Evolutionary conservation across 805 yeast species (phyloP).

Genomic region (Candida rishiriensis): DNA sequence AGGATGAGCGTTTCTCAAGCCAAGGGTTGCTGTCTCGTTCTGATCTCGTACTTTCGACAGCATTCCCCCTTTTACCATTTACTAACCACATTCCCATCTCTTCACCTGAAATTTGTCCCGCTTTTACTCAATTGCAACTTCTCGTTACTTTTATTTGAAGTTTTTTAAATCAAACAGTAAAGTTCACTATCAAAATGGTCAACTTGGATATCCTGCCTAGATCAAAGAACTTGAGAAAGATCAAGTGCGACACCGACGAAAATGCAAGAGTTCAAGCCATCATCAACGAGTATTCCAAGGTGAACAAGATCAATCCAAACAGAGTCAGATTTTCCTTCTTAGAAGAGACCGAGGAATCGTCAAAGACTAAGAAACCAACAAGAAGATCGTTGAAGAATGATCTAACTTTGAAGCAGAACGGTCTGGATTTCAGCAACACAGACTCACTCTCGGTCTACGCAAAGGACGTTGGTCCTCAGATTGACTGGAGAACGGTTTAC

Average conservation of each 20-base stretch:
- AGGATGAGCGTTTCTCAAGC: too few relatives aligned
- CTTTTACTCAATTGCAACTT: too few relatives aligned
- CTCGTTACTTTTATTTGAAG: too few relatives aligned
- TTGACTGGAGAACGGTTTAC: constrained; percentile 89
- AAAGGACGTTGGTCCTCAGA: constrained; percentile 91
- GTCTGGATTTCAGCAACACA: constrained; percentile 29
- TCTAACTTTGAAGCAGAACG: constrained; percentile 43
- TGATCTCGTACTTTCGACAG: too few relatives aligned
- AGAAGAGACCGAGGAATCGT: constrained; percentile 22
- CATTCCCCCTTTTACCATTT: too few relatives aligned
- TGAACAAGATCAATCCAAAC: constrained; percentile 35
- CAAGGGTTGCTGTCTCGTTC: too few relatives aligned
- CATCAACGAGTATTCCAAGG: constrained; percentile 40
- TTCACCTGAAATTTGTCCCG: too few relatives aligned
- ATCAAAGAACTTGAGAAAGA: constrained; percentile 51
- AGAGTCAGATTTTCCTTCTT: constrained; percentile 53
- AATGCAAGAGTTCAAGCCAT: constrained; percentile 30
- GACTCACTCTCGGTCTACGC: constrained; percentile 47
- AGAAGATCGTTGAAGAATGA: constrained; percentile 42
- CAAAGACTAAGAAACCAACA: constrained; percentile 28
- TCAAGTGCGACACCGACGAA: constrained; percentile 37
- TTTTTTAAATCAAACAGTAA: too few relatives aligned
- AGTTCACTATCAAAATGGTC: constrained; percentile 32
- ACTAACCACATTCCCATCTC: too few relatives aligned
- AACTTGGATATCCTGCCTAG: constrained; percentile 53